Base-by-base conservation (phyloP, 805 yeast genomes). In the Barnettozyma botsteinii region DNA sequence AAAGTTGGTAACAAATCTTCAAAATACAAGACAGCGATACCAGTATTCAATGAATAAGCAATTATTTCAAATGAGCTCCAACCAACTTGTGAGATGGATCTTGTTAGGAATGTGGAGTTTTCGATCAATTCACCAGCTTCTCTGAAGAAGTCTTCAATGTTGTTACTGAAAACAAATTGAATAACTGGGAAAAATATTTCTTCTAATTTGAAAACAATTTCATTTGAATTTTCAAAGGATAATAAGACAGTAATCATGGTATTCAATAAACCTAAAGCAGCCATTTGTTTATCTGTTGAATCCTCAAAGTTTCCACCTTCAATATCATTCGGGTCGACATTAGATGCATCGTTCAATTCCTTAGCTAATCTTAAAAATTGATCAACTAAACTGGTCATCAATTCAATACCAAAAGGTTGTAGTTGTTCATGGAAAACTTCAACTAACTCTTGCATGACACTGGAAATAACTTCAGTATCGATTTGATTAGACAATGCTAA, bases 381-480 rank as follows among this genome's bases (percentile, higher is more conserved):
- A 36, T 77, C 77, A 13, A 81, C 80, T 51, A 83, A 64, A 55
- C 79, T 74, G 57, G 56, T 62, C 57, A 78, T 76, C 40, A 84
- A 62, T 42, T 82, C 81, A n/a, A 77, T 69, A 28, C 95, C 91
- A 60, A 85, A 91, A 14, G 98, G 98, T 45, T 88, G 93, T 50
- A 91, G 69, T 61, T 91, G 94, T 48, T 81, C 85, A 5, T 95
- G 73, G 61, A 83, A 93, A 43, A 75, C 77, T 56, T 89, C 96
- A 23, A 91, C 97, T 57, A 93, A 82, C 53, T 89, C 96, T 67
- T 91, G 98, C 82, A 91, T 87, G 7, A 91, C 96, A 19, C 82
- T 84, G 18, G 95, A 78, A 22, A 93, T 73, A 2, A 88, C 75
- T 56, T 93, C 98, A 42, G 83, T 79, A 53, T 91, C 98, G 48